Base-by-base conservation (phyloP, 2,329 filamentous ascomycete species). In the Penicillium glabrum region DNA sequence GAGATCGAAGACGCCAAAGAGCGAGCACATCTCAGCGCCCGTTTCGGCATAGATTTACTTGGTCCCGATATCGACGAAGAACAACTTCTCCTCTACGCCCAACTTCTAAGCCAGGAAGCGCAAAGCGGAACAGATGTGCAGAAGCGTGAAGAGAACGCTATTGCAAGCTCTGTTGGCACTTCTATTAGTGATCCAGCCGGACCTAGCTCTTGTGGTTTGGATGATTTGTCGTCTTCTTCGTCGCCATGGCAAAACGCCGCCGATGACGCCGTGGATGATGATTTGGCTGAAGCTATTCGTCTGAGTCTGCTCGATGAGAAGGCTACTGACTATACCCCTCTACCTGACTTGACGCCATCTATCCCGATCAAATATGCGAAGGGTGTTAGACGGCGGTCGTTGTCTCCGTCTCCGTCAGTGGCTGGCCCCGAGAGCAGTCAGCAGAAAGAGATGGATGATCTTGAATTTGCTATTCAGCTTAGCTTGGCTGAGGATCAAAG, bases 1-100 rank as follows among this genome's bases (percentile, higher is more conserved):
- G 86, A 88, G 64, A 79, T 87, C 31, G 82, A 85, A 44, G 83
- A 85, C 39, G 81, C 82, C 24, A 87, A 87, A 54, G 88, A 96
- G 67, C 81, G 86, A 53, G 83, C 86, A 16, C 86, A 87, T 24
- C 80, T 98, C 26, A 88, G 86, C 35, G 87, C 85, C 29, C 86
- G 93, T 35, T 99, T 96, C 67, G 95, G 95, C 6, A 86, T 95
- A 2, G 91, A 92, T 33, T 76, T 97, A 10, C 74, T 88, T 2
- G 83, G 80, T 0, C 77, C 78, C 2, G 82, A 79, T 52, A 77
- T 80, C 3, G 82, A 75, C 56, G 85, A 88, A 63, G 86, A 88
- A 53, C 83, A 88, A 62, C 78, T 86, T 49, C 66, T 88, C 24
- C 83, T 84, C 2, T 88, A 87, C 68, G 86, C 86, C 8, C 80